Base-by-base conservation (phyloP, 768 basidiomycete species). In the Phanerodontia chrysosporium region DNA sequence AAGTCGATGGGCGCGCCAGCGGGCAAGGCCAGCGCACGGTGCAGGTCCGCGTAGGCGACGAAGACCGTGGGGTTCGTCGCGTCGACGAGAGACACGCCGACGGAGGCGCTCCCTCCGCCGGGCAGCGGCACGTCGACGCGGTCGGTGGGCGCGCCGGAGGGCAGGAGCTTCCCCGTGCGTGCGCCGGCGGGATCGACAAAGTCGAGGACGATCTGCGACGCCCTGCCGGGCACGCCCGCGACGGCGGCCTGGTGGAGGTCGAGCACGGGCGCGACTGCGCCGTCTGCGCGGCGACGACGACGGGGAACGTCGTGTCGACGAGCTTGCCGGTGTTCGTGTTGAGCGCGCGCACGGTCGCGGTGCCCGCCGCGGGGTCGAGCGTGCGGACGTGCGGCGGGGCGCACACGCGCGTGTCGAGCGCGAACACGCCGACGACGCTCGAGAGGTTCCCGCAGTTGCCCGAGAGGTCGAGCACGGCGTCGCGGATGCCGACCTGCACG, bases 391-490 rank as follows among this genome's bases (percentile, higher is more conserved):
- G 70, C 69, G 13, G 49, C 49, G 29, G 8, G 16, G 59, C 32
- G 62, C 79, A 83, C 22, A 87, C 74, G 1, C 80, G 83, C 63
- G 85, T 82, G 67, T 90, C 88, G 10, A 86, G 69, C 0, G 89
- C 89, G 67, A 83, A 91, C 2, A 83, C 83, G 22, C 90, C 89
- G 35, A 90, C 77, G 79, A 90, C 84, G 65, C 80, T 83, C 0
- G 86, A 83, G 39, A 90, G 74, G 70, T 91, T 91, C 3, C 87
- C 88, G 63, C 88, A 92, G 67, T 89, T 90, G 8, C 89, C 87
- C 1, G 83, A 82, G 62, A 83, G 82, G 70, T 91, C 90, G 32
- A 91, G 74, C 18, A 62, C 72, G 53, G 70, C 66, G 67, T 90
- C 86, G 13, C 79, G 76, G 22, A 89, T 83, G 28, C 74, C 75